Base-by-base conservation (phyloP, 2,329 filamentous ascomycete genomes). In the Dactylellina cionopaga region DNA sequence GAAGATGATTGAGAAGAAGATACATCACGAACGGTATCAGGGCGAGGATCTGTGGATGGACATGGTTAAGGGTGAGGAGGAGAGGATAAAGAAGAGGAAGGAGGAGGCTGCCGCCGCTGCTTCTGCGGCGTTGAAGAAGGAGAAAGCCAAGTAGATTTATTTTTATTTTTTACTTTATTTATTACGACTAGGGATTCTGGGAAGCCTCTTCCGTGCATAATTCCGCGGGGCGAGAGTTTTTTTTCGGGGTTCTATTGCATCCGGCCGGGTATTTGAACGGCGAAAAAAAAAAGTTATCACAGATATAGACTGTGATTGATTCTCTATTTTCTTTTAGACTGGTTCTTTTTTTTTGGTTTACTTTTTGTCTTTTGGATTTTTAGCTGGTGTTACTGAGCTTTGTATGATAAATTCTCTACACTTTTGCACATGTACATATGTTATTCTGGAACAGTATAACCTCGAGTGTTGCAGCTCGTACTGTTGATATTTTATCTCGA, bases 31-130 rank as follows among this genome's bases (percentile, higher is more conserved):
- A 84, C 85, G 91, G 75, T 95, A 96, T 80, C 86, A 89, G 79
- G 91, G 92, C 44, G 91, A 96, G 83, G 93, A 98, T 81, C 85
- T 97, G 78, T 99, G 95, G 95, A 95, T 68, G 76, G 76, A 77
- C 76, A 77, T 77, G 76, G 75, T 77, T 24, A 75, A 75, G 44
- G 60, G 66, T 6, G 76, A 77, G 55, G 76, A 77, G 62, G 70
- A 64, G 60, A 74, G 75, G 41, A 49, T 75, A n/a, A 74, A 63
- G 19, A 76, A 44, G 29, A 70, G 68, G 22, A 65, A 68, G 52
- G 75, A 74, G 31, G 75, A 74, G 35, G 68, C 56, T 13, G 72
- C 56, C 10, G 31, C 41, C 4, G 47, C 47, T 17, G 39, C 39
- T 17, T n/a, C 39, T 4, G 6, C 35, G 4, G 13, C 35, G 6